Evolutionary conservation across 805 yeast genomes (phyloP), one percentile per base, ranked within the genome.

Genomic region (Pichia kluyveri): DNA sequence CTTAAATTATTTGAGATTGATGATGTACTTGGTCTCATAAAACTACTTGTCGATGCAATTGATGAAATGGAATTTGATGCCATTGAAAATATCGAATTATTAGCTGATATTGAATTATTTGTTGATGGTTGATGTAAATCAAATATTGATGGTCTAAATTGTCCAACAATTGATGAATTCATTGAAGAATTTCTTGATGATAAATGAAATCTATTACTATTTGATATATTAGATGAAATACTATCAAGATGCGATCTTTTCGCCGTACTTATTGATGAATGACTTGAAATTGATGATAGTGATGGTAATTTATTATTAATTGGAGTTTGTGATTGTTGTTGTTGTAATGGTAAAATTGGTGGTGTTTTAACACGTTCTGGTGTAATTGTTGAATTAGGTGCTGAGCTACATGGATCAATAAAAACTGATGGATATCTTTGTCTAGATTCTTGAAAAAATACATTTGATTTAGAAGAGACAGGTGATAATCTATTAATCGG

Each of bases 391-490:
- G 44, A 46, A 12, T 18, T 41, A 14, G 73, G 72, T 3, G 58
- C 68, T 1, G 76, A 71, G 2, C 76, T 75, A 47, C 75, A 63
- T 1, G 81, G 81, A 52, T 76, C 81, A 46, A 67, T 62, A 34
- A 72, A 65, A 38, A 75, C 61, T 11, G 79, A 74, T 5, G 79
- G 79, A 47, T 69, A 66, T 51, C 80, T 58, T 36, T 65, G 72
- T 45, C 74, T 61, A 26, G 62, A 53, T 9, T 61, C 54, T 43
- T 55, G 62, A 38, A 57, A 60, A 5, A 60, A 56, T 26, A 59
- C 59, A 39, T 49, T 49, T 54, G 59, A 34, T 58, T 56, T 41
- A 45, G 42, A 48, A 54, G 65, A 44, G 49, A 49, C 48, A n/a
- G 51, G 45, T 12, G 51, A 46, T 17, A 38, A 19, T 32, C 44